Base-by-base conservation (phyloP, 371 early-diverging fungal species). In the Mucor sp. region DNA sequence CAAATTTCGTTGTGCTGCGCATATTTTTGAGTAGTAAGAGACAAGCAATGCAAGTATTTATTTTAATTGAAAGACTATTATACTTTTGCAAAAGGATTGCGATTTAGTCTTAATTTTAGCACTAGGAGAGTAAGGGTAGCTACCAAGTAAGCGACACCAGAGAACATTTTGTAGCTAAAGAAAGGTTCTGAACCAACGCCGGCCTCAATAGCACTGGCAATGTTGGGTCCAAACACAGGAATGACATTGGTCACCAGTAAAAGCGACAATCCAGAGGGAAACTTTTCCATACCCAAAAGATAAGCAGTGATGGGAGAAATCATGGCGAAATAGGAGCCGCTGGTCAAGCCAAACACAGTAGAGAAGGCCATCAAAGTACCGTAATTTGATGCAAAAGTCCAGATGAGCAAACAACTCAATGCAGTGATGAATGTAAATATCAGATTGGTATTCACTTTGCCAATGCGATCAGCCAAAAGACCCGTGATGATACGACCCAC, bases 401-500 rank as follows among this genome's bases (percentile, higher is more conserved):
- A 87, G 19, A 84, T 79, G 28, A 85, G 55, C n/a, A 82, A 60
- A 35, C 75, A 66, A 44, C 77, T 74, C 4, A 81, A n/a, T 1
- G 80, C 69, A 15, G 77, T 61, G 15, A 83, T 62, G 8, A 71
- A 25, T 12, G 74, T 62, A 41, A 77, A 76, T 3, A 80, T 47
- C 37, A 75, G 65, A 48, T 80, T 66, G 7, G 76, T 66, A 39
- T 85, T 83, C 27, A 85, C 17, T 41, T 75, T 82, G 6, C 87
- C 87, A 58, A 85, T 62, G 3, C 63, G 62, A 68, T 87, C 87
- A 23, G 77, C 83, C 14, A 77, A 28, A 17, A 60, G 30, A 53
- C 87, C 87, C 53, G 76, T 75, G 0, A 76, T 9, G 33, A 90
- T 69, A 64, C 90, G 89, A 19, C 89, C 90, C n/a, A 85, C 58